phyloP scores from a whole-genome alignment of 225 moss, liverwort and hornwort genomes.

The Asterella californica region DNA sequence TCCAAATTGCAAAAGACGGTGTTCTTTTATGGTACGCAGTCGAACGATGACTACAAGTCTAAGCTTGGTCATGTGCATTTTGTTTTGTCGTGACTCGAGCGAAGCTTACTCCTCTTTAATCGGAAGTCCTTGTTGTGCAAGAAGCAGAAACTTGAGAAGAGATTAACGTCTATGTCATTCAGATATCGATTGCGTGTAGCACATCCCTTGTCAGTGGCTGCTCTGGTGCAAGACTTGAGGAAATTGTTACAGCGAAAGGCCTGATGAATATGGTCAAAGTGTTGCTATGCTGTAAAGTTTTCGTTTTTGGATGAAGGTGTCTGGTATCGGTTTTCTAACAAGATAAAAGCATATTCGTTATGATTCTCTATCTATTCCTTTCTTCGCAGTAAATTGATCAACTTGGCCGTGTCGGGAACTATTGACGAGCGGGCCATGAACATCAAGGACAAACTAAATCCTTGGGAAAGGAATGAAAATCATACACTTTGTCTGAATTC shows the following conservation, averaged over 20 bases:
- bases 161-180: not conserved
- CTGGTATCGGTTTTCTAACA: not conserved
- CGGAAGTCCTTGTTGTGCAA: not conserved
- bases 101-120: not conserved
- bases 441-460: conserved; percentile 83
- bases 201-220: too few species aligned
- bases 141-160: not conserved
- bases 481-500: conserved; percentile 89
- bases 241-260: not conserved
- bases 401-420: conserved; percentile 90
- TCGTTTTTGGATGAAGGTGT: not conserved
- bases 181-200: not conserved
- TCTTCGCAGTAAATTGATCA: conserved; percentile 84
- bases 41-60: too few species aligned
- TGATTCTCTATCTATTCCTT: not conserved
- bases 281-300: not conserved
- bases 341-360: not conserved
- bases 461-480: conserved; percentile 98
- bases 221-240: not conserved
- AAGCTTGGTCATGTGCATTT: not conserved
- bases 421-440: conserved; percentile 97
- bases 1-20: conserved; percentile 88
- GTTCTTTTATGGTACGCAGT: conserved; percentile 68
- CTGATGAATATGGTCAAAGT: not conserved
- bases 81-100: not conserved